Base-by-base conservation (phyloP, 2,329 filamentous ascomycete species). In the Aspergillus spinulosporus region DNA sequence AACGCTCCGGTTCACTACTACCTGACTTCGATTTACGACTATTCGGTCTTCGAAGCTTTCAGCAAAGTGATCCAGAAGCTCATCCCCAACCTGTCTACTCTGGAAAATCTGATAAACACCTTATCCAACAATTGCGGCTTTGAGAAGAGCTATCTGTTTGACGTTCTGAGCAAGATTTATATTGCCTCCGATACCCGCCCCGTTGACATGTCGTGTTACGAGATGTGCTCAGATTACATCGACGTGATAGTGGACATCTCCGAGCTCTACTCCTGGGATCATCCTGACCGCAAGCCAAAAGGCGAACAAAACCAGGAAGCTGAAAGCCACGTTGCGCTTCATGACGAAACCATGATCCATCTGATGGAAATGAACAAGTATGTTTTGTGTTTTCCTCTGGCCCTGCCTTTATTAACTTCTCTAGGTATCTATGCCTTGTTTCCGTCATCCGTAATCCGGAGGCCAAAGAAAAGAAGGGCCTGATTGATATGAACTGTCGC, bases 21-120 rank as follows among this genome's bases (percentile, higher is more conserved):
- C 72, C 86, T 96, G 56, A 99, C 94, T 11, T 95, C 89, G 70
- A 99, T 99, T 72, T 99, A 97, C 80, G 94, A 99, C 73, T 93
- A 97, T 76, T 95, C 89, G 67, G 96, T 96, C 69, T 99, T 97
- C 71, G 94, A 99, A 75, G 94, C 94, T 49, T 97, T 99, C 72
- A 93, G 88, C 78, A 97, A 97, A 74, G 93, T 99, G 61, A 96
- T 99, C 62, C 94, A 99, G 75, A 97, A 97, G 73, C 84, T 99
- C 31, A 93, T 99, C 50, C 93, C 94, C 0, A 90, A 96, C 60
- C 84, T 99, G 5, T 90, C 92, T 4, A 95, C 92, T 28, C 85
- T 99, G 54, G 94, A 99, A 75, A 89, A 92, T 49, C 84, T 99
- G 74, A 88, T 99, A 67, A 97, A 95, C 68, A 94, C 93, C 63